phyloP scores from a whole-genome alignment of 2,329 filamentous ascomycete species.

The Venturia aucupariae region DNA sequence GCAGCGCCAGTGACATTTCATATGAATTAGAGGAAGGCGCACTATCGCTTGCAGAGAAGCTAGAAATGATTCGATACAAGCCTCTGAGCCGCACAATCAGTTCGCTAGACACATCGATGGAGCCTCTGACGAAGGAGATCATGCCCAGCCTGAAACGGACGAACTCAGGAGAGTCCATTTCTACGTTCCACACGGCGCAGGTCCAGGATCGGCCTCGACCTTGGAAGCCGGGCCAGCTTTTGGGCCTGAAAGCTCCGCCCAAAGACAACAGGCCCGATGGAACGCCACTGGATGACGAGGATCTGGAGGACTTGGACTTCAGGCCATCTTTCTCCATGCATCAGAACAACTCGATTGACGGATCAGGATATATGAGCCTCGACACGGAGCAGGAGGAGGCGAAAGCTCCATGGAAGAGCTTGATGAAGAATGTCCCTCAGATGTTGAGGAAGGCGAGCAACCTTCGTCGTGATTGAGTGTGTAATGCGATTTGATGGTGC shows the following conservation, averaged over 20 bases:
- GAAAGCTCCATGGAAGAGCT: background rate
- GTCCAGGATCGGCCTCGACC: slow-evolving; percentile 1
- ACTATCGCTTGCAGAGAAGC: background rate
- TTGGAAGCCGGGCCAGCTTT: slow-evolving; percentile 3
- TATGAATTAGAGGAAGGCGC: background rate
- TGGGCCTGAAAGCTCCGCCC: background rate
- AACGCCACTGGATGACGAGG: slow-evolving; percentile 2
- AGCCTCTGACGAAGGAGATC: background rate
- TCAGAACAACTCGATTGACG: background rate
- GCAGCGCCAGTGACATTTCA: background rate
- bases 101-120: background rate
- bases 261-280: background rate
- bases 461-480: background rate
- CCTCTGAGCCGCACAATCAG: background rate
- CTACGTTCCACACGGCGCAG: background rate
- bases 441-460: background rate
- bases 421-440: background rate
- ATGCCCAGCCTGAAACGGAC: background rate
- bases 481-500: background rate
- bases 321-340: background rate
- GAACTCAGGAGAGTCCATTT: background rate
- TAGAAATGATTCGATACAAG: background rate
- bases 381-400: slow-evolving; percentile 6
- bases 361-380: slow-evolving; percentile 9
- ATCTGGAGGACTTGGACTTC: background rate